Evolutionary conservation across 352 stramenopile genomes (phyloP), one percentile per base, ranked within the genome.

Genomic region (Pythium diclinum): DNA sequence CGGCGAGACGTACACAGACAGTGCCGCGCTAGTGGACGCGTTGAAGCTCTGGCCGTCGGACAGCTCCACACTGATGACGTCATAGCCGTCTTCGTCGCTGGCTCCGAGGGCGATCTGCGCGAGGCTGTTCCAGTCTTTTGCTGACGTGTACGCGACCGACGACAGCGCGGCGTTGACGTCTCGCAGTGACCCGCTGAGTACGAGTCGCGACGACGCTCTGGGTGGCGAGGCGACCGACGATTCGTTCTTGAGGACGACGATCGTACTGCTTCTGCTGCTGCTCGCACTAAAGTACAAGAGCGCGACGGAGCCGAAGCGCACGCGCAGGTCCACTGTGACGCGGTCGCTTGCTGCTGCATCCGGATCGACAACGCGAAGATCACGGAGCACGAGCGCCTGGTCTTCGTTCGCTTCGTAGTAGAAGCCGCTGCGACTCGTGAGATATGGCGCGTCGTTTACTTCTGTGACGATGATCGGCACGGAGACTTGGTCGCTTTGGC

Each of bases 371-470:
- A 89, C 58, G 6, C 11, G 42, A 2, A 93, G 66, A 28, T 85
- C 69, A 1, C 47, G 36, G 11, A 92, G 70, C 6, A 87, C 30
- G 5, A 89, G 64, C 14, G 79, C 65, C 4, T 74, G 33, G 69
- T 92, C 81, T 69, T 94, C 85, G 1, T 74, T 58, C 3, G 64
- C 71, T 48, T 83, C 71, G 65, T 87, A 90, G 33, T 61, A 58
- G 46, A 79, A 78, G 23, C 76, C 67, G 4, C 25, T 62, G 17
- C 30, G 63, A 47, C 42, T 61, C n/a, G 53, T 63, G 19, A 85
- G 61, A 61, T 76, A 91, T n/a, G 85, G 85, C 3, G 81, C 84
- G 56, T 92, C 84, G 54, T 94, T 94, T 47, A 88, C 42, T 38
- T 85, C 73, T 6, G 58, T 25, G 0, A 92, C 59, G 2, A 73